Conservation (phyloP, 306 rosid species). For the Quercus alba region DNA sequence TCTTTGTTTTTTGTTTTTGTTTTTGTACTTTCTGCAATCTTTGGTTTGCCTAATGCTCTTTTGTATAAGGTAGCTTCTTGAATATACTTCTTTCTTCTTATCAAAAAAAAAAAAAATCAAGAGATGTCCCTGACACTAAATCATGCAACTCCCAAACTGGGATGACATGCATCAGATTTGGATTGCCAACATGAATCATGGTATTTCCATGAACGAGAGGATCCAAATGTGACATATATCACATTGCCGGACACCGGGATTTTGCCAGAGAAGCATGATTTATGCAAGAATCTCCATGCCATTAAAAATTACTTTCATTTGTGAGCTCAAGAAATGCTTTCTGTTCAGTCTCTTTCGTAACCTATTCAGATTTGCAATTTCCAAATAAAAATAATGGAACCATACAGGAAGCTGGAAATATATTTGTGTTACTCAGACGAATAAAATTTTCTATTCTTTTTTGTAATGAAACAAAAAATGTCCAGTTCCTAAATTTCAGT, state of each 20-base stretch:
- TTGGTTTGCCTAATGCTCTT: too few species aligned
- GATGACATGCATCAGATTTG: neutral
- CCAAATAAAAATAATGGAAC: neutral
- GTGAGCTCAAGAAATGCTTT: neutral
- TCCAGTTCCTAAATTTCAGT: neutral
- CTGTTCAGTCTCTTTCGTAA: neutral
- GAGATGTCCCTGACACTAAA: neutral
- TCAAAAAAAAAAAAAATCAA: neutral
- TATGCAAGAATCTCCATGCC: neutral
- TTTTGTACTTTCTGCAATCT: too few species aligned
- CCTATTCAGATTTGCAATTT: neutral
- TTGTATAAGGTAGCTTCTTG: too few species aligned
- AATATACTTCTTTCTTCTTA: too few species aligned
- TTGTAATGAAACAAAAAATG: neutral
- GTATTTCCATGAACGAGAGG: neutral
- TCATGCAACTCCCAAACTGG: too few species aligned
- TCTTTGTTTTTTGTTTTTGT: too few species aligned
- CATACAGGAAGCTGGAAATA: neutral
- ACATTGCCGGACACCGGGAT: neutral
- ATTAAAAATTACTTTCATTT: neutral
- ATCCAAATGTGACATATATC: neutral
- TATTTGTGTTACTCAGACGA: neutral
- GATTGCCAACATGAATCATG: neutral
- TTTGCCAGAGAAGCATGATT: neutral
- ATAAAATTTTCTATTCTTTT: neutral